Evolutionary conservation across 768 basidiomycete genomes (phyloP).

Genomic region (Cytidiella melzeri): DNA sequence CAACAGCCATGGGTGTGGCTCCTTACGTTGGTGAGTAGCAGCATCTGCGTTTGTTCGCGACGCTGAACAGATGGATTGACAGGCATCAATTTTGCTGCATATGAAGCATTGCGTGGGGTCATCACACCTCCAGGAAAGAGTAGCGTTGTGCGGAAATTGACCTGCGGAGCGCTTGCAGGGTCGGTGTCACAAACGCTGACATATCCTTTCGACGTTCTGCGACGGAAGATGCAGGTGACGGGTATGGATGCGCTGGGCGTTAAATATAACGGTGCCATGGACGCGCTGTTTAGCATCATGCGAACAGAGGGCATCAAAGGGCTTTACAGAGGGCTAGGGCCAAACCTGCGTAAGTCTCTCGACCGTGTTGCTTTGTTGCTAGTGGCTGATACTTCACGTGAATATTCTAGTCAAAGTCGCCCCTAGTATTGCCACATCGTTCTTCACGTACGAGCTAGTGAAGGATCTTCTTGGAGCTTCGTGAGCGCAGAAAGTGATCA

Average conservation of each 20-base stretch:
- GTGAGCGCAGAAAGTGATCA: constrained; percentile 12
- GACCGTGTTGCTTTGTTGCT: neutral
- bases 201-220: constrained; percentile 91
- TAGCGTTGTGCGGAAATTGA: constrained; percentile 60
- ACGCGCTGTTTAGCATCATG: constrained; percentile 67
- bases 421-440: constrained; percentile 82
- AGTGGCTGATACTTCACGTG: neutral
- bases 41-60: constrained; percentile 4
- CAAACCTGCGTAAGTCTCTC: constrained; percentile 66
- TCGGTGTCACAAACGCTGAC: constrained; percentile 91
- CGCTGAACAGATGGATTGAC: constrained; percentile 1
- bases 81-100: constrained; percentile 90
- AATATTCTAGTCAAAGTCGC: constrained; percentile 71
- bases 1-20: constrained; percentile 86
- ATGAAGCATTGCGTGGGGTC: constrained; percentile 72
- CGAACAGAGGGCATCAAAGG: constrained; percentile 70
- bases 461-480: constrained; percentile 41
- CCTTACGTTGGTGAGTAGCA: constrained; percentile 56
- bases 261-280: constrained; percentile 75
- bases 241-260: constrained; percentile 61
- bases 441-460: constrained; percentile 76
- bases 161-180: constrained; percentile 86
- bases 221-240: constrained; percentile 93
- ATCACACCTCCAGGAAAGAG: constrained; percentile 81
- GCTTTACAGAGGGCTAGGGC: constrained; percentile 84